phyloP scores from a whole-genome alignment of 140 eudicot species.

The Oenanthe javanica region DNA sequence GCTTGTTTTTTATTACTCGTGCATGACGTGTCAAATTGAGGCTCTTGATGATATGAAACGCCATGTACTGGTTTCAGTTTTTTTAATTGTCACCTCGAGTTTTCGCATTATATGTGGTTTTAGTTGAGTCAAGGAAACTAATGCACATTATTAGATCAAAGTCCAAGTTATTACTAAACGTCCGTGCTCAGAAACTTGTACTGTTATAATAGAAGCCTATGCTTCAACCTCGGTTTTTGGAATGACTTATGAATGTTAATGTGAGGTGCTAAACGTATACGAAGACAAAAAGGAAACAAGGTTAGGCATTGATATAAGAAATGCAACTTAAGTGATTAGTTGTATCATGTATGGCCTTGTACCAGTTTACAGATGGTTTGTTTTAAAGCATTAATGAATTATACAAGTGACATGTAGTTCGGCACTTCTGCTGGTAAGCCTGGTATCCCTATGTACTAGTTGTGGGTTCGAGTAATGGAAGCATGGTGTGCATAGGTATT shows the following conservation, averaged over 20 bases:
- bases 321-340: not conserved
- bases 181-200: not conserved
- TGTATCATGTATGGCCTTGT: not conserved
- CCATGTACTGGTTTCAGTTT: not conserved
- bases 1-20: no score
- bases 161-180: not conserved
- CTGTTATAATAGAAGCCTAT: not conserved
- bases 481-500: not conserved
- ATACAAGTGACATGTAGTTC: not conserved
- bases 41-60: not conserved
- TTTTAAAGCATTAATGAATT: not conserved
- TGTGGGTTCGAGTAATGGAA: not conserved
- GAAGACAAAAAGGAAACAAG: not conserved
- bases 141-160: not conserved
- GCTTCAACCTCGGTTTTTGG: not conserved
- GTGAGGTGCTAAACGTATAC: not conserved
- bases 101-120: not conserved
- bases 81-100: not conserved
- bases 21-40: not conserved
- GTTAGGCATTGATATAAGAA: not conserved
- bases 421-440: no score
- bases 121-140: not conserved
- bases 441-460: not conserved
- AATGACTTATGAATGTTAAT: not conserved
- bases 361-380: not conserved